These are phyloP conservation scores for Neonectria magnoliae DNA, from an alignment of 2,329 filamentous ascomycete genomes.

Conservation along the genomic window DNA sequence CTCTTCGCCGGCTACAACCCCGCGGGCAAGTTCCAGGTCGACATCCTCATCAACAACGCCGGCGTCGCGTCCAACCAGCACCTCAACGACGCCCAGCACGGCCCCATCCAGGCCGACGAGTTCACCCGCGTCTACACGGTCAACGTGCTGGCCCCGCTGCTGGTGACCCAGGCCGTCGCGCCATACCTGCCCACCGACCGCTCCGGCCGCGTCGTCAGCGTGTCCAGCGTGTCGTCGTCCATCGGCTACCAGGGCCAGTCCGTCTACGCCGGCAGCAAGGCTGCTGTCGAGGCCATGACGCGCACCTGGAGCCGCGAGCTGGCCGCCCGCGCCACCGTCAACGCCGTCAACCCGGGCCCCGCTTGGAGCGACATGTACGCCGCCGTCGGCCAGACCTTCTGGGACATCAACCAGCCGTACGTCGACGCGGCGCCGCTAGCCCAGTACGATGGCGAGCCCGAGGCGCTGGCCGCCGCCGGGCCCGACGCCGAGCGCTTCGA, in stretches of 20 bases:
- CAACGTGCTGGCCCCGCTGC: slow-evolving; percentile 83
- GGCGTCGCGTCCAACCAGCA: slow-evolving; percentile 74
- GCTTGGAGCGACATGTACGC: slow-evolving; percentile 65
- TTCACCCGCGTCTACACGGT: slow-evolving; percentile 79
- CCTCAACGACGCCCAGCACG: slow-evolving; percentile 63
- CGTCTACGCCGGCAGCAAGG: slow-evolving; percentile 68
- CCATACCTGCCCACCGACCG: slow-evolving; percentile 76
- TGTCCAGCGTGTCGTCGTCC: slow-evolving; percentile 65
- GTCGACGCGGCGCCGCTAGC: slow-evolving; percentile 50
- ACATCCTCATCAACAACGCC: slow-evolving; percentile 90
- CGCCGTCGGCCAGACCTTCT: slow-evolving; percentile 46
- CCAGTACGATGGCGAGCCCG: slow-evolving; percentile 46
- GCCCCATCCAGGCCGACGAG: slow-evolving; percentile 66
- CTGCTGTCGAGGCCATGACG: slow-evolving; percentile 68
- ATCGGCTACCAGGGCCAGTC: slow-evolving; percentile 64
- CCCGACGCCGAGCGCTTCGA: slow-evolving; percentile 48
- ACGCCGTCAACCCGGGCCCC: slow-evolving; percentile 67
- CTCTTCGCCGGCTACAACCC: slow-evolving; percentile 41
- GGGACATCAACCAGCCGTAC: slow-evolving; percentile 52
- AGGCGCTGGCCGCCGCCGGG: slow-evolving; percentile 44
- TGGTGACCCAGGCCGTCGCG: slow-evolving; percentile 78
- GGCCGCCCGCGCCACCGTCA: slow-evolving; percentile 62
- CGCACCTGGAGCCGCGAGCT: slow-evolving; percentile 68
- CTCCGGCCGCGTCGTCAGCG: slow-evolving; percentile 67
- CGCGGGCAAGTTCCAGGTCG: slow-evolving; percentile 58